Evolutionary conservation across 2,329 filamentous ascomycete species (phyloP).

Genomic region (Aspergillus melleus): DNA sequence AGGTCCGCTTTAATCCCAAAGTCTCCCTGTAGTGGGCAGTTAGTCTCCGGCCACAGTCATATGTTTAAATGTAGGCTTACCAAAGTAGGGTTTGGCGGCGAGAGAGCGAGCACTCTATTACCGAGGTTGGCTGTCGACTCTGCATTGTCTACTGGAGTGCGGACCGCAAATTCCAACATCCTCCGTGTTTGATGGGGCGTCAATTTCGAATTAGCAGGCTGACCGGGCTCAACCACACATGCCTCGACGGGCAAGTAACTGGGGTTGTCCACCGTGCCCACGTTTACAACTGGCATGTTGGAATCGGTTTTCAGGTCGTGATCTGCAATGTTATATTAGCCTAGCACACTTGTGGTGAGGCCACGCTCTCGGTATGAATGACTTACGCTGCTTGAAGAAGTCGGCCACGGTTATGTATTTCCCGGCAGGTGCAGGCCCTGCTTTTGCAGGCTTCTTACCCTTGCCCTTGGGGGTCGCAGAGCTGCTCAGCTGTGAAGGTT

Average conservation of each 20-base stretch:
- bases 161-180: slow-evolving; percentile 74
- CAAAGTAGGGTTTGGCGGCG: slow-evolving; percentile 44
- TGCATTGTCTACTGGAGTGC: slow-evolving; percentile 66
- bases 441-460: slow-evolving; percentile 32
- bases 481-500: slow-evolving; percentile 9
- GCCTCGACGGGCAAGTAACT: slow-evolving; percentile 68
- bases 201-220: slow-evolving; percentile 62
- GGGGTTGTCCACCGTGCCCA: slow-evolving; percentile 59
- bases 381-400: slow-evolving; percentile 49
- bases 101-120: slow-evolving; percentile 56
- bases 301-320: slow-evolving; percentile 39
- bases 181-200: slow-evolving; percentile 59
- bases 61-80: slow-evolving; percentile 28
- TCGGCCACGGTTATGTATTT: slow-evolving; percentile 54
- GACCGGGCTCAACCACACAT: slow-evolving; percentile 64
- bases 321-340: slow-evolving; percentile 26
- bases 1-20: slow-evolving; percentile 59
- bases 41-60: background rate
- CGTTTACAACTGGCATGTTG: slow-evolving; percentile 63
- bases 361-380: background rate
- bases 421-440: slow-evolving; percentile 32
- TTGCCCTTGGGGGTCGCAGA: slow-evolving; percentile 18
- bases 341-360: background rate
- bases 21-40: slow-evolving; percentile 32
- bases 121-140: slow-evolving; percentile 62